phyloP scores from a whole-genome alignment of 352 stramenopile species.

The Poterioochromonas sp. region DNA sequence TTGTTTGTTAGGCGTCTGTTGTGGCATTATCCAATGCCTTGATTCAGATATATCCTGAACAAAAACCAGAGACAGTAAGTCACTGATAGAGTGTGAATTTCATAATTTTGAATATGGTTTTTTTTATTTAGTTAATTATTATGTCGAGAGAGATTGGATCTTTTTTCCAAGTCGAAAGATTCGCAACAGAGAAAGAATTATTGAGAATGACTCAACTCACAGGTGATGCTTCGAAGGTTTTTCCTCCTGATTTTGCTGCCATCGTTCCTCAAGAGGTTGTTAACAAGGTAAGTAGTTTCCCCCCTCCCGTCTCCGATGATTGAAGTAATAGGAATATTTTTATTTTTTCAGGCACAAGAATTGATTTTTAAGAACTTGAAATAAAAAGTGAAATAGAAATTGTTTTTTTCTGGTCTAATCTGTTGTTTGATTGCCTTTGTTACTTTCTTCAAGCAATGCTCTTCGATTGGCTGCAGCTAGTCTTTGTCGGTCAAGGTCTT shows the following conservation, averaged over 20 bases:
- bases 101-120: not conserved
- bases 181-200: conserved; percentile 5
- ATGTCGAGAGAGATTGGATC: not conserved
- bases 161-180: not conserved
- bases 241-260: conserved; percentile 17
- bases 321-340: not conserved
- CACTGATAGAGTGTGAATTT: not conserved
- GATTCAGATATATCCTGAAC: not conserved
- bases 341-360: not conserved
- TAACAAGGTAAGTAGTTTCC: not conserved
- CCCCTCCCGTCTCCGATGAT: not conserved
- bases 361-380: conserved; percentile 1
- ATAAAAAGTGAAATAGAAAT: too few relatives aligned
- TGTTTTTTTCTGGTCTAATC: too few relatives aligned
- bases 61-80: not conserved
- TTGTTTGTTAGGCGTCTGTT: not conserved
- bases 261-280: not conserved
- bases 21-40: not conserved
- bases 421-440: too few relatives aligned
- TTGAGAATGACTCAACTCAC: not conserved
- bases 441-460: too few relatives aligned
- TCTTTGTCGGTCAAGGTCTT: too few relatives aligned
- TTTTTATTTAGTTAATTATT: not conserved
- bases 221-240: not conserved
- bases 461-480: too few relatives aligned